phyloP scores from a whole-genome alignment of 116 monocot genomes.

The Papilionanthe hybrid region DNA sequence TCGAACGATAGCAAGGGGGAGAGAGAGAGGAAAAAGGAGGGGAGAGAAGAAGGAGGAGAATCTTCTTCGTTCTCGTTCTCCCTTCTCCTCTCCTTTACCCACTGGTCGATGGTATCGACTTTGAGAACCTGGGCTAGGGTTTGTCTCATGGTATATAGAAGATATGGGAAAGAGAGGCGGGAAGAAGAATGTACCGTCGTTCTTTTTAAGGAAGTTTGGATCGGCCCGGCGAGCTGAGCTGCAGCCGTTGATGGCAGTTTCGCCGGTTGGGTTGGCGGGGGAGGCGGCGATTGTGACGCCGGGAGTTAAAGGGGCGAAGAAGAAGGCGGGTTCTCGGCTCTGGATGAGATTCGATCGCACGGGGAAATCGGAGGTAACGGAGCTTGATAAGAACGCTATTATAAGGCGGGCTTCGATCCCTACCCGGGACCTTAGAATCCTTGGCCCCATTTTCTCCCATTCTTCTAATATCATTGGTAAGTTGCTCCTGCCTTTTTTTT shows the following conservation, averaged over 20 bases:
- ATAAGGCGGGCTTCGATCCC: slow-evolving; percentile 32
- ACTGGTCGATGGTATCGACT: not conserved
- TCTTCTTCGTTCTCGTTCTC: not conserved
- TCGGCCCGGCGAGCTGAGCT: slow-evolving; percentile 16
- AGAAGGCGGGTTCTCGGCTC: slow-evolving; percentile 40
- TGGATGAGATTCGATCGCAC: slow-evolving; percentile 40
- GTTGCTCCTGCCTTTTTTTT: not conserved
- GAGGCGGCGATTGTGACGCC: slow-evolving; percentile 1
- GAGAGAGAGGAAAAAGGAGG: not conserved
- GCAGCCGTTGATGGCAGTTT: not conserved
- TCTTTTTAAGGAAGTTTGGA: slow-evolving; percentile 25
- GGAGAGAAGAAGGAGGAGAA: not conserved
- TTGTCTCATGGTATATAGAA: not conserved
- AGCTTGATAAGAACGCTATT: slow-evolving; percentile 49
- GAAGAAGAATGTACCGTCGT: slow-evolving; percentile 21
- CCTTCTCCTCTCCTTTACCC: not conserved
- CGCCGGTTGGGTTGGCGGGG: not conserved
- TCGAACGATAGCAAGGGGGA: not conserved
- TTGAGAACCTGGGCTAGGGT: not conserved
- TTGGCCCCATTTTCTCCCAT: slow-evolving; percentile 51
- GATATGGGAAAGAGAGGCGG: slow-evolving; percentile 28
- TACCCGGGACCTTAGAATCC: slow-evolving; percentile 40
- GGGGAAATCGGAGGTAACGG: slow-evolving; percentile 32
- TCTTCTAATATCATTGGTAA: slow-evolving; percentile 52
- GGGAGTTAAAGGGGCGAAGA: slow-evolving; percentile 26